Evolutionary conservation across 2,329 filamentous ascomycete species (phyloP), one percentile per base, ranked within the genome.

Genomic region (Tolypocladium paradoxum): DNA sequence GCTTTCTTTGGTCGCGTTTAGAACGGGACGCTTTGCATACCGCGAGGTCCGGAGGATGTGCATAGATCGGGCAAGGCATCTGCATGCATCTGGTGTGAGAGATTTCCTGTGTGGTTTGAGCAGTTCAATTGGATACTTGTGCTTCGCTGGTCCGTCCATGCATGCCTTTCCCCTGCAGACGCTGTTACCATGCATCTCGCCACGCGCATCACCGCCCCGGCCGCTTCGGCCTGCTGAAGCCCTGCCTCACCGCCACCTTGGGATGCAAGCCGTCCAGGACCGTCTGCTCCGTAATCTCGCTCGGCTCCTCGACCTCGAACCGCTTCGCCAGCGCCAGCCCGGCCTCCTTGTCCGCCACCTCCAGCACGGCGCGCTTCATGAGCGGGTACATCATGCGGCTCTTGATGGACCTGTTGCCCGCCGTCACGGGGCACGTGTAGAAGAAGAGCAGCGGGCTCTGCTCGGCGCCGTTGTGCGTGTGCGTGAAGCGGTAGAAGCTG

Each of bases 311-410:
- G 3, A 82, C 78, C 67, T 85, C 82, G 56, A 87, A 83, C 65
- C 79, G 85, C 78, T 88, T 90, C 54, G 81, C 83, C 5, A 89
- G 73, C 53, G 73, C 75, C 50, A 92, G 64, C 0, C 83, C 84
- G 1, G 81, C 84, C 59, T 88, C 81, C 36, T 70, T 71, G 61
- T 84, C 80, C 20, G 87, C 88, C 35, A 84, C 67, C n/a, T 74
- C 70, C 33, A 90, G 73, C 3, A 88, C 85, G 27, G 81, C 79
- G 12, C 80, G 75, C 70, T 84, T 84, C 73, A 84, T 84, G 29
- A 84, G 73, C 35, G 88, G 87, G 66, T 93, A 93, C 64, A 93
- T 70, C 89, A 95, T 95, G 58, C 88, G 78, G 70, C 87, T 85
- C 73, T 89, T 91, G 73, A 93, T 87, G 51, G 79, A 74, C 70